Conservation (phyloP, 352 stramenopile genomes). For the Paralagenidium karlingii region DNA sequence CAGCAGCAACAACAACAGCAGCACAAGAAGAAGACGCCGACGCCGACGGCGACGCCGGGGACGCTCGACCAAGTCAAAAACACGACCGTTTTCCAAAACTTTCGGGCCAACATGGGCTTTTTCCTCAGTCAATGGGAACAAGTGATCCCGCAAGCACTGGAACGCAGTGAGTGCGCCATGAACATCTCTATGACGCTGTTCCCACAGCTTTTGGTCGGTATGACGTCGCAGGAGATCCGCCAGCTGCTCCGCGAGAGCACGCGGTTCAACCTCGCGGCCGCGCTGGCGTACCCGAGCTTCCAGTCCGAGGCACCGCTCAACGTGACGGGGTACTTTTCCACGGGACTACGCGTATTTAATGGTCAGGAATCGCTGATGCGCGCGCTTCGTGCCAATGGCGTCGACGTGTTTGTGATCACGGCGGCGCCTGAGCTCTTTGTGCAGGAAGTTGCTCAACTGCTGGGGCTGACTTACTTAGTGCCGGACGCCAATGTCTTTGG, state of each 20-base stretch:
- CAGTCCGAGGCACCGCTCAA: background rate
- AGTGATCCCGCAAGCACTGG: conserved; percentile 23
- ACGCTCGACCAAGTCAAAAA: conserved; percentile 22
- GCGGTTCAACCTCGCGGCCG: conserved; percentile 6
- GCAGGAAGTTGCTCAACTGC: background rate
- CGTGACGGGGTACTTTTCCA: background rate
- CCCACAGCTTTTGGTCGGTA: conserved; percentile 11
- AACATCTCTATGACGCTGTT: conserved; percentile 45
- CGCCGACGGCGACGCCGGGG: no score
- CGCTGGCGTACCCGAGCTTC: conserved; percentile 13
- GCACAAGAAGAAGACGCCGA: no score
- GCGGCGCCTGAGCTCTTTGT: background rate
- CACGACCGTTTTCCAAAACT: conserved; percentile 34
- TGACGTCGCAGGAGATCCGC: conserved; percentile 1
- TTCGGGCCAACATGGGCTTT: conserved; percentile 32
- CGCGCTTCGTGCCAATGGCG: background rate
- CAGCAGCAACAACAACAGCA: no score
- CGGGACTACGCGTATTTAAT: background rate
- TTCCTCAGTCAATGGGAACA: conserved; percentile 35
- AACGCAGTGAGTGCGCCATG: conserved; percentile 18
- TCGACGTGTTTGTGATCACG: background rate
- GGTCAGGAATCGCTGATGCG: background rate
- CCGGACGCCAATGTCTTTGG: background rate
- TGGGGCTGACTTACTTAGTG: background rate
- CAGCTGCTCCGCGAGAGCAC: background rate